A percentile compares a stretch with the other conserved stretches of the same genome.
Conservation (phyloP, 176 grass and related monocot genomes). For the Musa acuminata region DNA sequence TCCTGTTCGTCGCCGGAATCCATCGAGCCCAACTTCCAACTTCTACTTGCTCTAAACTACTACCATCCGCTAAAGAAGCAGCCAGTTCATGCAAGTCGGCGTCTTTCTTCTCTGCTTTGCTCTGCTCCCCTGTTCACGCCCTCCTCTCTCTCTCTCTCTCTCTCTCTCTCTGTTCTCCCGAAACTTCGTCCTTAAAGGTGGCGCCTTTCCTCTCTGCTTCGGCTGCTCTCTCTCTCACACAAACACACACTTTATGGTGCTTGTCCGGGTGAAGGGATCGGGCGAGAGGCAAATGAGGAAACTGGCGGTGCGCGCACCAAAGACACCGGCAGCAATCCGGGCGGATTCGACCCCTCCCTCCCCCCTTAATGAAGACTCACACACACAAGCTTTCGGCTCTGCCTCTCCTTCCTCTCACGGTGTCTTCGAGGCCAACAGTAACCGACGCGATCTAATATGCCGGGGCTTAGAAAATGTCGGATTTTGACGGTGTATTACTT, state of each 20-base stretch:
- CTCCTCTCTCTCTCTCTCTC: not conserved
- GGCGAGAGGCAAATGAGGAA: not conserved
- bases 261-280: not conserved
- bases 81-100: not conserved
- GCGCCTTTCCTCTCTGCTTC: not conserved
- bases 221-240: not conserved
- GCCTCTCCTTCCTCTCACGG: not conserved
- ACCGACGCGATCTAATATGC: not conserved
- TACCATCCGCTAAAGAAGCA: not conserved
- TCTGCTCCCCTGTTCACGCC: not conserved
- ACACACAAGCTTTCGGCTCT: not conserved
- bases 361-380: no score
- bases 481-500: not conserved
- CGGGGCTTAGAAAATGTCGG: not conserved
- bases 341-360: not conserved
- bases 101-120: not conserved
- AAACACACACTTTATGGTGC: not conserved
- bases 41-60: not conserved
- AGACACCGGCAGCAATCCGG: not conserved
- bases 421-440: not conserved
- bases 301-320: not conserved
- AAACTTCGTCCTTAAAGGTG: not conserved
- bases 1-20: conserved; percentile 81
- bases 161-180: not conserved
- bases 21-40: conserved; percentile 22